Percentiles rank a stretch among this genome's conserved stretches.
phyloP scores from a whole-genome alignment of 495 filamentous ascomycete species.

The Aspergillus cristatus region DNA sequence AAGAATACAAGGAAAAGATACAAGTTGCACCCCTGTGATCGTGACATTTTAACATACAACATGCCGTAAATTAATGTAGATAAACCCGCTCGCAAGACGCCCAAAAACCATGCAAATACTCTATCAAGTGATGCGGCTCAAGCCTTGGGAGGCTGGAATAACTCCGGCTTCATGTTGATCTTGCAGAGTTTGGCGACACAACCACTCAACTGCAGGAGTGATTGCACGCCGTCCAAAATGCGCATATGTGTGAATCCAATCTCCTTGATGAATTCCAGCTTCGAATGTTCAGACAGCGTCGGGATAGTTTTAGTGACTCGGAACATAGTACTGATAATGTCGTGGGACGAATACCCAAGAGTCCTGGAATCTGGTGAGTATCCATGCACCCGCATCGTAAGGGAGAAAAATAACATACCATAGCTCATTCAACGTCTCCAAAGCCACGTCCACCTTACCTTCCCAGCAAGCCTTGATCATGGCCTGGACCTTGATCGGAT shows the following conservation, averaged over 20 bases:
- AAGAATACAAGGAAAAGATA: conserved; percentile 1
- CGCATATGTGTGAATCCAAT: conserved; percentile 99
- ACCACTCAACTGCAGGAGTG: conserved; percentile 82
- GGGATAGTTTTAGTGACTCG: conserved; percentile 92
- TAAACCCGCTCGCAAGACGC: conserved; percentile 3
- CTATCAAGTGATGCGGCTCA: conserved; percentile 17
- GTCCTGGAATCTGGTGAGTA: conserved; percentile 34
- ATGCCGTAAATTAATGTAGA: conserved; percentile 8
- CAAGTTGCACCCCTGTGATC: too few relatives aligned
- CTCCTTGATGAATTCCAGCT: conserved; percentile 93
- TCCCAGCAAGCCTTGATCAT: conserved; percentile 98
- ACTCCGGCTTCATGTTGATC: conserved; percentile 87
- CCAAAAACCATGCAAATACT: conserved; percentile 21
- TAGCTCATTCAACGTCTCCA: conserved; percentile 82
- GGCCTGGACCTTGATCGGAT: conserved; percentile 95
- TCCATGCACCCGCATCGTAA: background rate
- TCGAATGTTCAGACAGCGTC: conserved; percentile 81
- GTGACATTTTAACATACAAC: too few relatives aligned
- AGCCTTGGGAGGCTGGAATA: conserved; percentile 53
- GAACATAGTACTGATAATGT: conserved; percentile 99
- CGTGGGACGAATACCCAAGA: conserved; percentile 88
- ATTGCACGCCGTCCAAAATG: conserved; percentile 93
- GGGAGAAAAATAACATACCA: conserved; percentile 46
- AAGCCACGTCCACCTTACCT: conserved; percentile 74
- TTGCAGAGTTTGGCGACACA: conserved; percentile 83